A percentile compares a stretch with the other conserved stretches of the same genome.
Evolutionary conservation across 129 eudicot species (phyloP).

Genomic region (Helianthus tuberosus): DNA sequence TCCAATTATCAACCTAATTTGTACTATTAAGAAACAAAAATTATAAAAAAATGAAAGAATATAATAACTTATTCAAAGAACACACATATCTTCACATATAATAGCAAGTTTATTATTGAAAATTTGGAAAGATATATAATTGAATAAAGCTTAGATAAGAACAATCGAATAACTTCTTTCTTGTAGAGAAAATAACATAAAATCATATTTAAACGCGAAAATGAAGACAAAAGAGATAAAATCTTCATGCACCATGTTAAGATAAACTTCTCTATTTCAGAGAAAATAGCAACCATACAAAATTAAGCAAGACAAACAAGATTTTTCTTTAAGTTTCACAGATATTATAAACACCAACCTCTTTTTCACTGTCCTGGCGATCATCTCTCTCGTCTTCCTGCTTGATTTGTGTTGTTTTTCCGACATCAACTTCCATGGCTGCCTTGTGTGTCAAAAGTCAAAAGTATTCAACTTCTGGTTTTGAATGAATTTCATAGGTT

Average conservation of each 20-base stretch:
- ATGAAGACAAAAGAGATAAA: no score
- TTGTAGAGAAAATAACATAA: background rate
- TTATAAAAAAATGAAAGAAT: background rate
- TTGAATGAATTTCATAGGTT: constrained; percentile 18
- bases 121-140: background rate
- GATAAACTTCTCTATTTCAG: no score
- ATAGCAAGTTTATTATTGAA: background rate
- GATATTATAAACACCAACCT: background rate
- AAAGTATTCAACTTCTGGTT: constrained; percentile 7
- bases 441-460: constrained; percentile 14
- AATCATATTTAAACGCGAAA: background rate
- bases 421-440: constrained; percentile 32
- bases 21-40: background rate
- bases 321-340: background rate
- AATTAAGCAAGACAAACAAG: background rate
- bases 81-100: background rate
- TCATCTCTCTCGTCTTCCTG: constrained; percentile 32
- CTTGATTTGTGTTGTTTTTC: constrained; percentile 27
- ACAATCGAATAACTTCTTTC: constrained; percentile 1
- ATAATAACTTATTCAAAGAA: background rate
- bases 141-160: background rate
- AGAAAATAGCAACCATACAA: background rate
- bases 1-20: background rate
- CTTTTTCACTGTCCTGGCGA: constrained; percentile 18
- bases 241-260: no score